Percentiles rank a stretch among this genome's conserved stretches.
Evolutionary conservation across 176 grass and related monocot species (phyloP).

Genomic region (Oryza meridionalis): DNA sequence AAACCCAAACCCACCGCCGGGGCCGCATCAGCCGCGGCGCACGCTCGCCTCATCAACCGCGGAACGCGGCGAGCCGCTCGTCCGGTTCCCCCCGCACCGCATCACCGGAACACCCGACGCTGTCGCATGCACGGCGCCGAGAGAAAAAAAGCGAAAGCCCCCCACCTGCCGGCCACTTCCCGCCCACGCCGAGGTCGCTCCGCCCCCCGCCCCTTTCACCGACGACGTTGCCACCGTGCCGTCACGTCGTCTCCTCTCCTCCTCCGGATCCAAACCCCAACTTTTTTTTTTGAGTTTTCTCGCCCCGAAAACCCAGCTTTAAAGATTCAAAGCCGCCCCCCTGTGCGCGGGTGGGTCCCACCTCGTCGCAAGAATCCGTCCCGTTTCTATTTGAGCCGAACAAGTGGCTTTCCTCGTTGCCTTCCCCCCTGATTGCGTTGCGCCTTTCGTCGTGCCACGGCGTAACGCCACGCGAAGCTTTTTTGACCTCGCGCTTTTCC

Average conservation of each 20-base stretch:
- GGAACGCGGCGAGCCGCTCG: not conserved
- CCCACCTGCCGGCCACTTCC: not conserved
- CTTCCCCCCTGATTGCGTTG: not conserved
- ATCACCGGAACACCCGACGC: not conserved
- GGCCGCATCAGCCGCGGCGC: too few relatives aligned
- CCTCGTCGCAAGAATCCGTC: not conserved
- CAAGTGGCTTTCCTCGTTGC: not conserved
- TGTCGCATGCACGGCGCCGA: not conserved
- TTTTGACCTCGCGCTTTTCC: not conserved
- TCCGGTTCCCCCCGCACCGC: not conserved
- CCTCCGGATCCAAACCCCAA: not conserved
- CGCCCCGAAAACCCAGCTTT: conserved; percentile 27
- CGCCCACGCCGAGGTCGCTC: not conserved
- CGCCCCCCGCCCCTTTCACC: not conserved
- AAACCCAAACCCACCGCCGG: not conserved
- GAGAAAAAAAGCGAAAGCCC: not conserved
- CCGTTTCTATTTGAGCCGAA: not conserved
- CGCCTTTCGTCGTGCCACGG: conserved; percentile 10
- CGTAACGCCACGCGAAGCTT: not conserved
- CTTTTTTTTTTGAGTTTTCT: not conserved
- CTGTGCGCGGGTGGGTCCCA: not conserved
- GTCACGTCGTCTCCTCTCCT: conserved; percentile 19
- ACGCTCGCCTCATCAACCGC: not conserved
- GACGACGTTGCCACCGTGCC: conserved; percentile 11
- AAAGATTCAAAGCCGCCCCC: not conserved